Conservation (phyloP, 495 filamentous ascomycete genomes). For the Xylaria bambusicola region DNA sequence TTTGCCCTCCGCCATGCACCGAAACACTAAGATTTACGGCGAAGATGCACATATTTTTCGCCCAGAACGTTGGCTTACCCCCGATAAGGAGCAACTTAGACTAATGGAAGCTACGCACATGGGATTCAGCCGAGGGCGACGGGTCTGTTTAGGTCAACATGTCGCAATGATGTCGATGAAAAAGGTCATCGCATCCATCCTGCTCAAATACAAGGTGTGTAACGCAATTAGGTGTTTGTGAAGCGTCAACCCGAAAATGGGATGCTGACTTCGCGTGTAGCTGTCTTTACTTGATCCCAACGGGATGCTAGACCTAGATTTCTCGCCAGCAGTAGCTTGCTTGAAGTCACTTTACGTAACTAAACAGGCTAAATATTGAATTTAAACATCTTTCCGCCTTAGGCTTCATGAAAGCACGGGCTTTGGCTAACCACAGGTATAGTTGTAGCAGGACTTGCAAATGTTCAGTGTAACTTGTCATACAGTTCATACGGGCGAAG, state of each 20-base stretch:
- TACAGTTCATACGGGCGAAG: no score
- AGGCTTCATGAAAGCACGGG: no score
- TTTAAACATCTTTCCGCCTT: not conserved
- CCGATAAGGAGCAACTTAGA: conserved; percentile 31
- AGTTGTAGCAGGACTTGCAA: no score
- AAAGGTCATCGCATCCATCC: conserved; percentile 62
- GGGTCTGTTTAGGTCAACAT: conserved; percentile 67
- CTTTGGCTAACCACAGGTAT: no score
- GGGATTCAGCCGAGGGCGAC: conserved; percentile 59
- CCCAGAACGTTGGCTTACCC: conserved; percentile 56
- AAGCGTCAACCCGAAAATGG: not conserved
- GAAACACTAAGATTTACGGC: conserved; percentile 52
- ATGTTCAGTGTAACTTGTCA: no score
- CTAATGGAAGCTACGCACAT: conserved; percentile 46
- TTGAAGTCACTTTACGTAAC: not conserved
- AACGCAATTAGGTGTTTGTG: not conserved
- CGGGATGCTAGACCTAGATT: not conserved
- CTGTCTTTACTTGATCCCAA: not conserved
- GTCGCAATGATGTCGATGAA: conserved; percentile 63
- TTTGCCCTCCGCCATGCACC: conserved; percentile 48
- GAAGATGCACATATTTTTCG: conserved; percentile 52
- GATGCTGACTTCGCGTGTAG: not conserved
- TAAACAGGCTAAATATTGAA: not conserved
- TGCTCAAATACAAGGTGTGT: conserved; percentile 35
- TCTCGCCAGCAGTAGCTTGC: not conserved